Evolutionary conservation across 805 yeast species (phyloP).

Genomic region (Pichia phayaonensis): DNA sequence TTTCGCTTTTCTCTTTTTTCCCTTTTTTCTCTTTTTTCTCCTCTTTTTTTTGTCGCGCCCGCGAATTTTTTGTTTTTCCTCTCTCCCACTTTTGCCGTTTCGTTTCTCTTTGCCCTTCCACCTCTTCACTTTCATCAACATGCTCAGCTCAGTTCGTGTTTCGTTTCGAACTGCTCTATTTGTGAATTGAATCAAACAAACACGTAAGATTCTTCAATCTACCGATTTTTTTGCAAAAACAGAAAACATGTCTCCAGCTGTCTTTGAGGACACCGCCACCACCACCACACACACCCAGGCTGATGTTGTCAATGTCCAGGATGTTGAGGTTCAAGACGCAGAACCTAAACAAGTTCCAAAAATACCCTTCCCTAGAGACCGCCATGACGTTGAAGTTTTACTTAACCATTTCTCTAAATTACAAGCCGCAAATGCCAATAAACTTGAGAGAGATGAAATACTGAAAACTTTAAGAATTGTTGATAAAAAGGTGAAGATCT

Average conservation of each 20-base stretch:
- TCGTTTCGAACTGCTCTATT: neutral
- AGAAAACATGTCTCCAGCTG: neutral
- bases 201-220: neutral
- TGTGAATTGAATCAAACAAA: neutral
- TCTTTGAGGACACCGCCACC: neutral
- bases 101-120: neutral
- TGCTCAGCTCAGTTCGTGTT: neutral
- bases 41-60: neutral
- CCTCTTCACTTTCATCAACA: neutral
- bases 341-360: neutral
- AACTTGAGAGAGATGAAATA: slow-evolving; percentile 34
- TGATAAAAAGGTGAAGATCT: slow-evolving; percentile 34
- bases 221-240: neutral
- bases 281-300: neutral
- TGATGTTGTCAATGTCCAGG: neutral
- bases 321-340: neutral
- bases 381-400: slow-evolving; percentile 1
- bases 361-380: slow-evolving; percentile 1
- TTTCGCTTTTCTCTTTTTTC: neutral
- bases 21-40: neutral
- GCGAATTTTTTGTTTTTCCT: neutral
- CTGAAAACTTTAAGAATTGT: slow-evolving; percentile 34
- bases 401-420: slow-evolving; percentile 3
- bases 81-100: neutral
- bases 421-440: slow-evolving; percentile 1